phyloP scores from a whole-genome alignment of 2,329 filamentous ascomycete genomes.

The Monosporascus sp. region DNA sequence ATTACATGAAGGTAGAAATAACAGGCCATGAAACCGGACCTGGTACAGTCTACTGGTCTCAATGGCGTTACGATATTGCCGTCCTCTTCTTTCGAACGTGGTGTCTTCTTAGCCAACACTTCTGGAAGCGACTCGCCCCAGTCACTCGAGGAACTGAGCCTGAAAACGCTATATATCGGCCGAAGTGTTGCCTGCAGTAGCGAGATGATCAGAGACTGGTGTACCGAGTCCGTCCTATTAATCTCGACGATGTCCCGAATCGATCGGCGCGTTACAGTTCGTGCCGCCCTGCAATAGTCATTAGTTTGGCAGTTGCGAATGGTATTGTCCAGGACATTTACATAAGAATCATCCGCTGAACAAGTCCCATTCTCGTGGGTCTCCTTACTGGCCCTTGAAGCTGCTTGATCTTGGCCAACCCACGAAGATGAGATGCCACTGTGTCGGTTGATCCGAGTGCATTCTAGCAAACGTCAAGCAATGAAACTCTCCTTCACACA shows the following conservation, averaged over 20 bases:
- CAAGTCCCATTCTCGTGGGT: conserved; percentile 26
- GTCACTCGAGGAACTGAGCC: conserved; percentile 18
- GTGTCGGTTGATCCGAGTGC: conserved; percentile 38
- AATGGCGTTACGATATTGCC: conserved; percentile 11
- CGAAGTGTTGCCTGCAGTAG: conserved; percentile 39
- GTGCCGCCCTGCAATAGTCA: conserved; percentile 30
- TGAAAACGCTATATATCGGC: conserved; percentile 28
- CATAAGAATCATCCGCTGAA: conserved; percentile 39
- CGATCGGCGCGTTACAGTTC: conserved; percentile 32
- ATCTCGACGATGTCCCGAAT: conserved; percentile 34
- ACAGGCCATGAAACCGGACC: conserved; percentile 40
- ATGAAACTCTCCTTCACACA: background rate
- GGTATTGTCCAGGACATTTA: conserved; percentile 14
- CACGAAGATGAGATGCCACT: conserved; percentile 36
- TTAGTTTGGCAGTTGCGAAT: conserved; percentile 1
- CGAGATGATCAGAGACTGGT: conserved; percentile 40
- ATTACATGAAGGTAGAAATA: conserved; percentile 43
- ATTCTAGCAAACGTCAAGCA: conserved; percentile 25
- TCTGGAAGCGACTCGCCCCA: conserved; percentile 21
- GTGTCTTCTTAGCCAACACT: conserved; percentile 19
- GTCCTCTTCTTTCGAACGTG: conserved; percentile 13
- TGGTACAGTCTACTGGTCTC: conserved; percentile 30
- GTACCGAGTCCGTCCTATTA: conserved; percentile 31
- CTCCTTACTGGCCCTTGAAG: conserved; percentile 22
- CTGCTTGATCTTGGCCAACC: conserved; percentile 30